These are phyloP conservation scores for Lactarius psammicola DNA, from an alignment of 768 basidiomycete genomes.

Conservation along the genomic window DNA sequence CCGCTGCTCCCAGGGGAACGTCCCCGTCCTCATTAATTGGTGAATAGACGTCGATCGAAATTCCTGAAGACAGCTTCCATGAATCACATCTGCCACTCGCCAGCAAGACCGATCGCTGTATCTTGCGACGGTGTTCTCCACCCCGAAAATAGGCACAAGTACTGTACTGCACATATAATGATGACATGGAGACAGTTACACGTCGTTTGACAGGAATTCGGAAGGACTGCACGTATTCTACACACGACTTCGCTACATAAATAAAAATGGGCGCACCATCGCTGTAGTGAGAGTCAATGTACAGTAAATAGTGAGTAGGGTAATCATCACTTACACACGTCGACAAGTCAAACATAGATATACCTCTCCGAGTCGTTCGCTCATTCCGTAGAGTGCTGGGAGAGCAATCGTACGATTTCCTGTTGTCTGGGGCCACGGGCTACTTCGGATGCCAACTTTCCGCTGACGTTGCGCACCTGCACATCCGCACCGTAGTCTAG, in stretches of 20 bases:
- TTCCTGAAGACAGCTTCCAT: background rate
- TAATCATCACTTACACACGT: background rate
- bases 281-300: background rate
- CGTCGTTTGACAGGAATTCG: background rate
- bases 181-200: background rate
- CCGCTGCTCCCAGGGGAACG: background rate
- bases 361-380: background rate
- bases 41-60: background rate
- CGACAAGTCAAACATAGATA: background rate
- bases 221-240: background rate
- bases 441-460: background rate
- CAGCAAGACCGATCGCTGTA: background rate
- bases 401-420: background rate
- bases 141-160: background rate
- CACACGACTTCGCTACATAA: background rate
- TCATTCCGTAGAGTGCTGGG: background rate
- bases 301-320: background rate
- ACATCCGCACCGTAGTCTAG: background rate
- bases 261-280: background rate
- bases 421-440: background rate
- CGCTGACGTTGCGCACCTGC: background rate
- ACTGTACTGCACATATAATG: background rate
- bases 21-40: background rate
- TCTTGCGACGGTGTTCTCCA: background rate
- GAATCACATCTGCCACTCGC: background rate